A percentile compares a stretch with the other conserved stretches of the same genome.
Evolutionary conservation across 2,329 filamentous ascomycete genomes (phyloP).

Genomic region (Ophiognomonia clavigignenti-juglandacearum): DNA sequence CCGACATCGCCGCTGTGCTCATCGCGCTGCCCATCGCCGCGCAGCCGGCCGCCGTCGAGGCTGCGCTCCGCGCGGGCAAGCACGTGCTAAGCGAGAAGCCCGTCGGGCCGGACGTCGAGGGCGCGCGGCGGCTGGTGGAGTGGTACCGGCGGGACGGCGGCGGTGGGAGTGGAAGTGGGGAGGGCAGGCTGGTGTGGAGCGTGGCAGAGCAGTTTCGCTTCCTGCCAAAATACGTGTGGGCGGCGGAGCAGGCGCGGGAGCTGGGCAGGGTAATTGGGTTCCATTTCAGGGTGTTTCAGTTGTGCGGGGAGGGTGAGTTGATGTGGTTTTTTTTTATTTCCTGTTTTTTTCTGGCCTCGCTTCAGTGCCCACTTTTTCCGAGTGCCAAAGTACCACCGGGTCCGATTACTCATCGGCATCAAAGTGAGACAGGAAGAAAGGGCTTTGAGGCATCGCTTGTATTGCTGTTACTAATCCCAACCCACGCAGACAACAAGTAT

Average conservation of each 20-base stretch:
- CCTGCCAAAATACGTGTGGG: constrained; percentile 49
- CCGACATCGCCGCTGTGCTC: constrained; percentile 49
- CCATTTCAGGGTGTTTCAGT: constrained; percentile 36
- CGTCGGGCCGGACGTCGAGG: constrained; percentile 34
- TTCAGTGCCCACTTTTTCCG: no score
- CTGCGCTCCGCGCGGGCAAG: constrained; percentile 52
- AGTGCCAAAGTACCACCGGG: no score
- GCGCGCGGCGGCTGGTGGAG: constrained; percentile 30
- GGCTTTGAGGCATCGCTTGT: no score
- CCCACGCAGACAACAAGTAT: constrained; percentile 31
- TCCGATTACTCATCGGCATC: no score
- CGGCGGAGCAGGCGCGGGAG: constrained; percentile 39
- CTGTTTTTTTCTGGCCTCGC: neutral
- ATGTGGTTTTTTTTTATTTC: neutral
- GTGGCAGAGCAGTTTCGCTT: constrained; percentile 70
- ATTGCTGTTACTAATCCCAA: no score
- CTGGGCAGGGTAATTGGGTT: constrained; percentile 46
- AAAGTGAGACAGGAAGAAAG: no score
- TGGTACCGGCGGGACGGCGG: constrained; percentile 30
- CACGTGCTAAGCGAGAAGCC: constrained; percentile 34
- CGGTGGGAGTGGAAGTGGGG: no score
- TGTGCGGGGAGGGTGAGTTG: constrained; percentile 28
- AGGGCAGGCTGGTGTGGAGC: constrained; percentile 36
- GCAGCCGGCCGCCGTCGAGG: constrained; percentile 53
- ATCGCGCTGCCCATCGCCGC: constrained; percentile 54